These are phyloP conservation scores for Saccharomycopsis lassenensis DNA, from an alignment of 805 yeast species.

Conservation along the genomic window DNA sequence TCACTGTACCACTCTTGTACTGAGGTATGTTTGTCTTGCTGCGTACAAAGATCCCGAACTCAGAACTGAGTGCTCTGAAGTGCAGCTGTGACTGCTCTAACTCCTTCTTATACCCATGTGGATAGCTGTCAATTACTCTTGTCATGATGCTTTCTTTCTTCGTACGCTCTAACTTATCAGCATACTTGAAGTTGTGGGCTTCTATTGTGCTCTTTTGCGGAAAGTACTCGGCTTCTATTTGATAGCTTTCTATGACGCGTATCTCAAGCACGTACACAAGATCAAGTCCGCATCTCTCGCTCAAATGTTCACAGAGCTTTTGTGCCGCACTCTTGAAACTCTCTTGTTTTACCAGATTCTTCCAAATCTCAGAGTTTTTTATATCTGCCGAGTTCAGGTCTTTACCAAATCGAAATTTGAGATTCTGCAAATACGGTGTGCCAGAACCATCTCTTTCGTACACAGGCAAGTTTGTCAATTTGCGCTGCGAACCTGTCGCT, in stretches of 20 bases:
- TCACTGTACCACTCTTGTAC: conserved; percentile 38
- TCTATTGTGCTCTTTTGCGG: conserved; percentile 36
- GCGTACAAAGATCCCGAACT: conserved; percentile 38
- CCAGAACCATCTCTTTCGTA: conserved; percentile 61
- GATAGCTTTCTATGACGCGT: conserved; percentile 36
- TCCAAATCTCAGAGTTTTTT: conserved; percentile 28
- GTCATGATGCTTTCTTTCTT: conserved; percentile 33
- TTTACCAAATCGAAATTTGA: conserved; percentile 33
- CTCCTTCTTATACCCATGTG: conserved; percentile 12
- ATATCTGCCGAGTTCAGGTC: conserved; percentile 21
- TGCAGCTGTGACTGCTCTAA: conserved; percentile 27
- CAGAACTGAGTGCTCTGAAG: conserved; percentile 36
- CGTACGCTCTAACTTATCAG: conserved; percentile 26
- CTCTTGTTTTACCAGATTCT: conserved; percentile 26
- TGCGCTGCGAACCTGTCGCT: conserved; percentile 39
- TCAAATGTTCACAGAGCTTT: conserved; percentile 28
- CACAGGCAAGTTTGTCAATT: conserved; percentile 27
- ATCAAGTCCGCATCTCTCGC: conserved; percentile 27
- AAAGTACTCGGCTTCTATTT: conserved; percentile 31
- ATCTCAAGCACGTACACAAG: conserved; percentile 43
- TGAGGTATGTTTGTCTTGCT: conserved; percentile 24
- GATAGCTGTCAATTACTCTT: conserved; percentile 35
- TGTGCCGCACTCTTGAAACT: conserved; percentile 36
- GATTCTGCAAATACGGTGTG: conserved; percentile 42
- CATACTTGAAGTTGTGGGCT: conserved; percentile 32